Base-by-base conservation (phyloP, 306 rosid species). In the Cercis canadensis region DNA sequence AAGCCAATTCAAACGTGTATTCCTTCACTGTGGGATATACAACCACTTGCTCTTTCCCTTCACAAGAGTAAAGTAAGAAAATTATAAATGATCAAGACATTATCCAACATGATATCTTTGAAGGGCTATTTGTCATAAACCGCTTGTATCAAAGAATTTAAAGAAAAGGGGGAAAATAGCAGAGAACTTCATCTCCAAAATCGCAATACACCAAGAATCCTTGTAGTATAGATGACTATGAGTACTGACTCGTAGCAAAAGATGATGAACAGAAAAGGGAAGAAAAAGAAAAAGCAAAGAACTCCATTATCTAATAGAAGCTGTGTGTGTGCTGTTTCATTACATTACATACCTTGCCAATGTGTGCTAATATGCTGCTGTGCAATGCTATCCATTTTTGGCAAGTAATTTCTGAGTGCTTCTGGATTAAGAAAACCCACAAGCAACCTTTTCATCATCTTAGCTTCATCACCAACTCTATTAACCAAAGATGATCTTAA, bases 1-100 rank as follows among this genome's bases (percentile, higher is more conserved):
- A 82, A 7, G 87, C 83, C 65, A 82, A 43, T 75, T 75, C 69
- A 75, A 64, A 78, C 7, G 87, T 67, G 81, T 82, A 82, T 66
- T 65, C 57, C 8, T 78, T 58, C 55, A 49, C 62, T 45, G 36
- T 66, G 31, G 62, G 34, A 71, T 75, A 70, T 14, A 78, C 87
- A 61, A 4, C 4, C 67, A 78, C 80, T 57, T 65, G 65, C 54
- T 69, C 75, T 74, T 70, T 78, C 15, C 86, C 86, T 82, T 29
- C 83, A 82, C 7, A 37, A 37, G 43, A 37, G 43, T 37, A 37
- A 37, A 37, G 10, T 37, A 5, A 8, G 7, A 8, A 8, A 8
- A 37, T 37, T 2, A 5, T 8, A 37, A 37, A 37, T 37, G 10
- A 37, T 37, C 43, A 24, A 24, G 3, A 24, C 29, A 1, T 24